Evolutionary conservation across 805 yeast species (phyloP).

Genomic region (Candida broadrunensis): DNA sequence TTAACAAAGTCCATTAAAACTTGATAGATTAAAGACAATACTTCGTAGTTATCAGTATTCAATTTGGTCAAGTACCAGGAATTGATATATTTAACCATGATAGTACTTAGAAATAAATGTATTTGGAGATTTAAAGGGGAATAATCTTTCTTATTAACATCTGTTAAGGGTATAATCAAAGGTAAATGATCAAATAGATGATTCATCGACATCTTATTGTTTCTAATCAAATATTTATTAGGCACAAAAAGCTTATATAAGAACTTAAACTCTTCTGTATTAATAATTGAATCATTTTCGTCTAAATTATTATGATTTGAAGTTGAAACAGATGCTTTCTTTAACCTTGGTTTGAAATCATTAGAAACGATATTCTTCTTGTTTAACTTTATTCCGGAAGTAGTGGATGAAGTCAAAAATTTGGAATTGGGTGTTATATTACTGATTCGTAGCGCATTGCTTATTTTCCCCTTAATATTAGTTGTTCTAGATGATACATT

Average conservation of each 20-base stretch:
- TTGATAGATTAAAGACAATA: slow-evolving; percentile 22
- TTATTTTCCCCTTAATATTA: neutral
- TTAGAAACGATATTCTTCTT: slow-evolving; percentile 6
- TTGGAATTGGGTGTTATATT: neutral
- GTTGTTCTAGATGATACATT: neutral
- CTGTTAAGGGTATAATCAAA: slow-evolving; percentile 16
- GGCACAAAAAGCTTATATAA: slow-evolving; percentile 35
- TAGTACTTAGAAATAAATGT: slow-evolving; percentile 34
- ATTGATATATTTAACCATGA: slow-evolving; percentile 18
- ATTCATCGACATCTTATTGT: slow-evolving; percentile 22
- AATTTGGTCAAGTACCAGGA: slow-evolving; percentile 26
- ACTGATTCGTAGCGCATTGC: neutral
- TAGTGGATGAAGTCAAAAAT: neutral
- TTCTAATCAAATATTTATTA: slow-evolving; percentile 25
- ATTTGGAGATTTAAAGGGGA: slow-evolving; percentile 28
- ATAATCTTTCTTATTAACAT: slow-evolving; percentile 6
- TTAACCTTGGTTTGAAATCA: slow-evolving; percentile 6
- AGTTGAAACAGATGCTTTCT: neutral
- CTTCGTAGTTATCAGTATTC: slow-evolving; percentile 30
- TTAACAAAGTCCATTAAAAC: slow-evolving; percentile 21
- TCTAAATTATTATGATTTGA: neutral
- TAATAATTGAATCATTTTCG: slow-evolving; percentile 14
- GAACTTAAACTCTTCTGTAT: slow-evolving; percentile 29
- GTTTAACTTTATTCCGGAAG: neutral
- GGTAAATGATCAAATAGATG: slow-evolving; percentile 29